These are phyloP conservation scores for Botryotinia convoluta DNA, from an alignment of 2,329 filamentous ascomycete genomes.

Conservation along the genomic window DNA sequence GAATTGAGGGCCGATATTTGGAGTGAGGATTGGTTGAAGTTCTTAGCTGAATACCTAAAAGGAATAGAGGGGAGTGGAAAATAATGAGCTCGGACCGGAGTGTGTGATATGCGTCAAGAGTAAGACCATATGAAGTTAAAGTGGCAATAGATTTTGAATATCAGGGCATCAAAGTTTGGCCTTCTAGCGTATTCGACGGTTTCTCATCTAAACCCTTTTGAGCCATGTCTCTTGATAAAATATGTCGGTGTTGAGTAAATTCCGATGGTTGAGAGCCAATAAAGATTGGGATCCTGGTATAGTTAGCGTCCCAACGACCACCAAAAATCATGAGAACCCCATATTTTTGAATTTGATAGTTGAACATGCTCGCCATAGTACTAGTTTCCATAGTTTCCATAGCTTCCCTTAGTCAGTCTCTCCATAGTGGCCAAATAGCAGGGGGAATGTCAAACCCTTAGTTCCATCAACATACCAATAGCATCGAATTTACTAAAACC, in stretches of 20 bases:
- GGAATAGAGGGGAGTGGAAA: neutral
- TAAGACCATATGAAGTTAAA: neutral
- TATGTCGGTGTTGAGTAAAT: constrained; percentile 14
- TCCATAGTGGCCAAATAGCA: neutral
- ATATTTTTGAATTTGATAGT: neutral
- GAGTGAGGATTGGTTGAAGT: constrained; percentile 9
- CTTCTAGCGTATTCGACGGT: neutral
- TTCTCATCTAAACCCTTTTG: neutral
- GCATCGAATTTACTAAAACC: too few relatives aligned
- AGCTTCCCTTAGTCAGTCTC: neutral
- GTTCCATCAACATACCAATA: neutral
- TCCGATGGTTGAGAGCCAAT: constrained; percentile 19
- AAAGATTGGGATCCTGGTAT: neutral
- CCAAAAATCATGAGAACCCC: neutral
- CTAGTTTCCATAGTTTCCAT: neutral
- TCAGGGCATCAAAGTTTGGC: neutral
- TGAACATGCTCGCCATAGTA: neutral
- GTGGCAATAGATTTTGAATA: neutral
- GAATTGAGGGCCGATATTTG: neutral
- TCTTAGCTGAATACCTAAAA: neutral
- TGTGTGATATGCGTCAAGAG: neutral
- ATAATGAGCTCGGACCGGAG: constrained; percentile 1
- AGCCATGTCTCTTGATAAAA: neutral
- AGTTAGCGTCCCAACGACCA: constrained; percentile 10
- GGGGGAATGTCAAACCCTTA: neutral